Percentiles rank a stretch among this genome's conserved stretches.
phyloP scores from a whole-genome alignment of 208 protist species.

The Trypanosoma avium region DNA sequence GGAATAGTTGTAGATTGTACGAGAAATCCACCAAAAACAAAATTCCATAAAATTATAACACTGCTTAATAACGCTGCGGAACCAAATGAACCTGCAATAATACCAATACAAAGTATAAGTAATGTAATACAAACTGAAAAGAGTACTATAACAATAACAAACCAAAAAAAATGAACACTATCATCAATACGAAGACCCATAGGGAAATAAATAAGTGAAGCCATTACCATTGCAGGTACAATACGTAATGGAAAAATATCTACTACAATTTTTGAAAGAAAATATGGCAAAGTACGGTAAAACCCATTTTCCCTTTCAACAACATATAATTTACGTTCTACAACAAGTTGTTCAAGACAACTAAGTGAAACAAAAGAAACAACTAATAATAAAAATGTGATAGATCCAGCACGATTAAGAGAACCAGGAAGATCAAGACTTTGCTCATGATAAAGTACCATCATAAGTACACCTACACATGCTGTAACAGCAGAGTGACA shows the following conservation, averaged over 20 bases:
- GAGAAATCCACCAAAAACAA: slow-evolving; percentile 91
- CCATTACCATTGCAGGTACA: slow-evolving; percentile 80
- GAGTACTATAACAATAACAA: slow-evolving; percentile 78
- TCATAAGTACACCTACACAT: slow-evolving; percentile 74
- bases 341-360: slow-evolving; percentile 83
- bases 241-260: slow-evolving; percentile 89
- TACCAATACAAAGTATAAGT: slow-evolving; percentile 79
- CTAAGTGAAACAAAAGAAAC: slow-evolving; percentile 87
- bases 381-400: slow-evolving; percentile 87
- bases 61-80: slow-evolving; percentile 83
- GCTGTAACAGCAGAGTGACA: slow-evolving; percentile 81
- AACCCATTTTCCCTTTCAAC: slow-evolving; percentile 90
- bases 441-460: slow-evolving; percentile 79
- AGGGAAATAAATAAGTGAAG: slow-evolving; percentile 87
- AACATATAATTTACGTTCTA: slow-evolving; percentile 86
- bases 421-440: slow-evolving; percentile 77
- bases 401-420: slow-evolving; percentile 84
- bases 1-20: slow-evolving; percentile 89
- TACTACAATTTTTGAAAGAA: slow-evolving; percentile 88
- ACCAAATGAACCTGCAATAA: slow-evolving; percentile 75
- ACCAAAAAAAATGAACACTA: slow-evolving; percentile 85
- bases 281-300: slow-evolving; percentile 85
- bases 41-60: slow-evolving; percentile 88
- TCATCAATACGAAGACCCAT: slow-evolving; percentile 88
- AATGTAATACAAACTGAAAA: slow-evolving; percentile 86